These are phyloP conservation scores for Stereum hirsutum DNA, from an alignment of 1,284 basidiomycete species.

Conservation along the genomic window DNA sequence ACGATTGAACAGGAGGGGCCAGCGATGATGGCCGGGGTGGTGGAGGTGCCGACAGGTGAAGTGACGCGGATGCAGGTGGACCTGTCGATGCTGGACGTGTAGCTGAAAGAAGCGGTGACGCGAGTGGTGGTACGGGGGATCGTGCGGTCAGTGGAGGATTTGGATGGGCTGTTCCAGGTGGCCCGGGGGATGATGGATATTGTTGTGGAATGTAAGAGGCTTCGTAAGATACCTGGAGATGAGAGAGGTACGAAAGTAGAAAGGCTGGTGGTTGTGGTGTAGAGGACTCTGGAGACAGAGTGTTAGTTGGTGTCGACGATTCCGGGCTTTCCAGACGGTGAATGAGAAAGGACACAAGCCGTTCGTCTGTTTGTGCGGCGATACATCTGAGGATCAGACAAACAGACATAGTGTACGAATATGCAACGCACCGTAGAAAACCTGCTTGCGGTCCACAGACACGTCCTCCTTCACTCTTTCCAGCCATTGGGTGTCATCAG, in stretches of 20 bases:
- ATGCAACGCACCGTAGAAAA: slow-evolving; percentile 61
- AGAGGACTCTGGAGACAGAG: no score
- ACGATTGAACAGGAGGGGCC: slow-evolving; percentile 41
- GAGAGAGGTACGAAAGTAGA: slow-evolving; percentile 57
- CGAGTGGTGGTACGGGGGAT: no score
- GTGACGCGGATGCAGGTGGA: not conserved
- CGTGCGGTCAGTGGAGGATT: no score
- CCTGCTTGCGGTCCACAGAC: slow-evolving; percentile 40
- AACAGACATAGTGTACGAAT: not conserved
- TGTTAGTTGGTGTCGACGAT: slow-evolving; percentile 18
- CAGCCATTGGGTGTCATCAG: slow-evolving; percentile 41
- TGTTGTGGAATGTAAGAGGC: slow-evolving; percentile 46
- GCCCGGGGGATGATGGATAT: no score
- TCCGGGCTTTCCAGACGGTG: slow-evolving; percentile 39
- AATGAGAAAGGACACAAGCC: slow-evolving; percentile 59
- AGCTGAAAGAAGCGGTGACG: slow-evolving; percentile 10
- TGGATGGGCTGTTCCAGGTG: no score
- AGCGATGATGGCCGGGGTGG: slow-evolving; percentile 24
- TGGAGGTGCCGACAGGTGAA: not conserved
- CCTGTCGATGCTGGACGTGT: slow-evolving; percentile 21
- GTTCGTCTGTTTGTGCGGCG: slow-evolving; percentile 44
- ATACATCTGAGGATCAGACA: not conserved
- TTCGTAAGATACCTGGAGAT: slow-evolving; percentile 71
- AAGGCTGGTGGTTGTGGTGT: slow-evolving; percentile 38
- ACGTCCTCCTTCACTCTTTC: slow-evolving; percentile 24